A percentile compares a stretch with the other conserved stretches of the same genome.
phyloP scores from a whole-genome alignment of 177 flowering plant species.

The Telopea speciosissima region DNA sequence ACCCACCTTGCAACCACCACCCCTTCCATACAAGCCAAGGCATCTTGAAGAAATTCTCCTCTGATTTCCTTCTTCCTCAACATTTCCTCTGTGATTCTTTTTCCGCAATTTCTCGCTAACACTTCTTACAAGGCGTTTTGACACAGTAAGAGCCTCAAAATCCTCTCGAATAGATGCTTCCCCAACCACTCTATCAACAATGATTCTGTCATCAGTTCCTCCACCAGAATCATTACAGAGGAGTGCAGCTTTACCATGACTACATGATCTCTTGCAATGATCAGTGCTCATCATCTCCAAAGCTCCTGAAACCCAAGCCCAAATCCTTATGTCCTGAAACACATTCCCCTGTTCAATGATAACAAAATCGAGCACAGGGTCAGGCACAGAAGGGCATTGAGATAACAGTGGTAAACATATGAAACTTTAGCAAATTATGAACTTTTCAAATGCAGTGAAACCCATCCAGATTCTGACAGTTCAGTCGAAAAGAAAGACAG shows the following conservation, averaged over 20 bases:
- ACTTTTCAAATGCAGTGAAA: background rate
- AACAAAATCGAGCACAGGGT: background rate
- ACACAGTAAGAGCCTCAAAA: conserved; percentile 57
- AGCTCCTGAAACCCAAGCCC: conserved; percentile 3
- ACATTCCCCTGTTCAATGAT: background rate
- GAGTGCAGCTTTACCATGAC: conserved; percentile 14
- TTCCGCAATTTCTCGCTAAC: conserved; percentile 67
- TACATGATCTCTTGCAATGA: conserved; percentile 15
- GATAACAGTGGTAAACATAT: background rate
- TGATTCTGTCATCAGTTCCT: conserved; percentile 17
- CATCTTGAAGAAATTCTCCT: conserved; percentile 55
- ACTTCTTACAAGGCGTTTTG: conserved; percentile 66
- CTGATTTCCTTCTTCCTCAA: conserved; percentile 46
- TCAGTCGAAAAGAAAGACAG: background rate
- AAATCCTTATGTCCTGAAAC: background rate
- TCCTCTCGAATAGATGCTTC: conserved; percentile 53
- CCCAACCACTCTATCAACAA: conserved; percentile 21
- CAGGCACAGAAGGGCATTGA: background rate
- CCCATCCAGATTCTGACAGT: background rate
- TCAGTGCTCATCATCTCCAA: conserved; percentile 13
- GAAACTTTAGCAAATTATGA: background rate
- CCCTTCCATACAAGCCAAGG: conserved; percentile 63
- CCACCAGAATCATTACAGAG: conserved; percentile 10
- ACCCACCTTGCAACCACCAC: conserved; percentile 94
- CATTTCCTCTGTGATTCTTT: conserved; percentile 35